These are phyloP conservation scores for Pisolithus thermaeus DNA, from an alignment of 1,284 basidiomycete species.

Conservation along the genomic window DNA sequence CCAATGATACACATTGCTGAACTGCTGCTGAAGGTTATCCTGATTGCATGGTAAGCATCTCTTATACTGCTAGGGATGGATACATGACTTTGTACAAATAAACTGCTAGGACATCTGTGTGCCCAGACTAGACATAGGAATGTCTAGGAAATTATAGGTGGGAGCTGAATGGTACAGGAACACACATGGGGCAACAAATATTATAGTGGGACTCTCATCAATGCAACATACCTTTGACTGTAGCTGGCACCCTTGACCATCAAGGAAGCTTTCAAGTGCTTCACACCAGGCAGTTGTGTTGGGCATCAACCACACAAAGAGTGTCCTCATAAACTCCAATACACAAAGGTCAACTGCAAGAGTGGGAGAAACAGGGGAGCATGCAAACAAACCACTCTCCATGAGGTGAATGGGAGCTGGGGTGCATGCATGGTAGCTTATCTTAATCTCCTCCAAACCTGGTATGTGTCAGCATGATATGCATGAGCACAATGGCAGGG, in stretches of 20 bases:
- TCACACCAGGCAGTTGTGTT: constrained; percentile 9
- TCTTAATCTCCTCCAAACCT: background rate
- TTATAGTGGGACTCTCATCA: background rate
- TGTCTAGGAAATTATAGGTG: background rate
- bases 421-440: background rate
- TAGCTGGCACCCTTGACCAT: constrained; percentile 1
- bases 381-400: constrained; percentile 7
- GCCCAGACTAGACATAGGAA: too few species aligned
- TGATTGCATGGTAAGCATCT: background rate
- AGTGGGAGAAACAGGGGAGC: constrained; percentile 6
- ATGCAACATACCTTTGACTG: background rate
- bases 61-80: background rate
- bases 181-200: background rate
- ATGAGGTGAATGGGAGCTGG: constrained; percentile 5
- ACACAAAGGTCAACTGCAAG: constrained; percentile 1
- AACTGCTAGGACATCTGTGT: too few species aligned
- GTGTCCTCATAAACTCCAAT: constrained; percentile 8
- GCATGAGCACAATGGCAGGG: background rate
- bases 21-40: background rate
- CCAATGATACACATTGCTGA: constrained; percentile 4
- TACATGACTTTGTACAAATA: background rate
- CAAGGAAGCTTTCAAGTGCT: constrained; percentile 7
- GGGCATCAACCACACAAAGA: constrained; percentile 4
- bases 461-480: background rate
- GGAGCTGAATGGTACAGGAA: background rate